These are phyloP conservation scores for Aureobasidium pullulans DNA, from an alignment of 2,329 filamentous ascomycete genomes.

Conservation along the genomic window DNA sequence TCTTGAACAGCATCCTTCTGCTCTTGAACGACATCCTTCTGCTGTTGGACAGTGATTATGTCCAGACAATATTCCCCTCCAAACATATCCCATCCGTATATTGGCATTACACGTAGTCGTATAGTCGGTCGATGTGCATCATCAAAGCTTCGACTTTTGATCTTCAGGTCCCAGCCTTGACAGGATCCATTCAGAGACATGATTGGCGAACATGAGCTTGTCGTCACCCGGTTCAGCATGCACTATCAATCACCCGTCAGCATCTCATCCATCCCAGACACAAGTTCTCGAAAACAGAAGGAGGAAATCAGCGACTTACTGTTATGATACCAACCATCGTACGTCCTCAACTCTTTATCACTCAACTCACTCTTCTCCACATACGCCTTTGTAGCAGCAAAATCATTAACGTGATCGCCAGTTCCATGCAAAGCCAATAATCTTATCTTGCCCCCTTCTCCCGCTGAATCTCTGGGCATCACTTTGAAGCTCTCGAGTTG, in stretches of 20 bases:
- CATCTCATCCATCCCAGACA: not conserved
- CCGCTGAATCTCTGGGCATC: slow-evolving; percentile 32
- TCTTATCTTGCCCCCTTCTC: slow-evolving; percentile 51
- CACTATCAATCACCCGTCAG: slow-evolving; percentile 17
- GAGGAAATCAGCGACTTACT: slow-evolving; percentile 28
- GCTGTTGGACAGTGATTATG: no score
- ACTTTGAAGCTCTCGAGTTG: slow-evolving; percentile 52
- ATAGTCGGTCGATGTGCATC: not conserved
- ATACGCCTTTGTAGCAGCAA: slow-evolving; percentile 56
- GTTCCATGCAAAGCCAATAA: slow-evolving; percentile 72
- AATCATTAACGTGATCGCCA: slow-evolving; percentile 62
- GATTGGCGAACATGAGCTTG: slow-evolving; percentile 25
- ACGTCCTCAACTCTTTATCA: slow-evolving; percentile 65
- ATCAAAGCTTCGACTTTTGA: not conserved
- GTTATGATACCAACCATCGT: slow-evolving; percentile 74
- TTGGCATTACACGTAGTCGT: not conserved
- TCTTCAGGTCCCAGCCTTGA: slow-evolving; percentile 13
- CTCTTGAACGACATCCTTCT: not conserved
- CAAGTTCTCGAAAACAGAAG: not conserved
- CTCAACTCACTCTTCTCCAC: slow-evolving; percentile 50
- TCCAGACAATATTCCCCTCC: no score
- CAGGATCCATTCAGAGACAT: slow-evolving; percentile 30
- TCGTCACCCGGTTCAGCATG: slow-evolving; percentile 31
- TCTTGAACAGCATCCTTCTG: not conserved
- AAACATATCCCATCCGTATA: not conserved